These are phyloP conservation scores for cucumber (Cucumis sativus) DNA, from an alignment of 306 rosid genomes.

Conservation along the genomic window DNA sequence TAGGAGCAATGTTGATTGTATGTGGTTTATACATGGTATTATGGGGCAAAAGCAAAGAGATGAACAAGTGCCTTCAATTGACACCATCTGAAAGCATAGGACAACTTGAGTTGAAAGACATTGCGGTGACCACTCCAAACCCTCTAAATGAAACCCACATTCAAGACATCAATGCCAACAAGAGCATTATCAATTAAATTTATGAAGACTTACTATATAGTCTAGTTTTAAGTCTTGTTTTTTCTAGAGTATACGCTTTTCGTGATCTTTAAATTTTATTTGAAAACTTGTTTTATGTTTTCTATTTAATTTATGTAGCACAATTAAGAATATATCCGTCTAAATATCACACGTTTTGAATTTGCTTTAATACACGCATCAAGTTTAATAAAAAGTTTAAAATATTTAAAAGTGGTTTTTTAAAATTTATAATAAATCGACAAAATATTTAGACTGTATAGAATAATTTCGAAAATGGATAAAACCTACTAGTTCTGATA, in stretches of 20 bases:
- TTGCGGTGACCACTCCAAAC: not conserved
- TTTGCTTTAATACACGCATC: too few species aligned
- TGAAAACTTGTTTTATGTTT: too few species aligned
- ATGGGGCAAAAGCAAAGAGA: slow-evolving; percentile 25
- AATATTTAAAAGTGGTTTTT: too few species aligned
- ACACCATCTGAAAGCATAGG: not conserved
- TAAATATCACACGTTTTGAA: too few species aligned
- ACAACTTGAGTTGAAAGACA: not conserved
- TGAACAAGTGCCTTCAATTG: slow-evolving; percentile 1
- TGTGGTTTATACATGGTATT: slow-evolving; percentile 20
- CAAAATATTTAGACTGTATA: too few species aligned
- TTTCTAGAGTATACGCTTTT: not conserved
- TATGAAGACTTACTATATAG: not conserved
- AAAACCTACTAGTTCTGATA: too few species aligned
- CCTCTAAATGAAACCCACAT: not conserved
- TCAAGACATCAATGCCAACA: not conserved
- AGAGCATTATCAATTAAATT: not conserved
- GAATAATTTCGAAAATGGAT: too few species aligned
- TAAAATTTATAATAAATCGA: too few species aligned
- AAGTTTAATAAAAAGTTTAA: too few species aligned
- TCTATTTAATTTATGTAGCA: too few species aligned
- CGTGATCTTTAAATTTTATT: too few species aligned
- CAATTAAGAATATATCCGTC: too few species aligned
- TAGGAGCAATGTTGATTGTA: slow-evolving; percentile 18
- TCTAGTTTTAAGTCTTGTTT: not conserved